phyloP scores from a whole-genome alignment of 371 early-diverging fungal genomes.

The Massospora cicadina region DNA sequence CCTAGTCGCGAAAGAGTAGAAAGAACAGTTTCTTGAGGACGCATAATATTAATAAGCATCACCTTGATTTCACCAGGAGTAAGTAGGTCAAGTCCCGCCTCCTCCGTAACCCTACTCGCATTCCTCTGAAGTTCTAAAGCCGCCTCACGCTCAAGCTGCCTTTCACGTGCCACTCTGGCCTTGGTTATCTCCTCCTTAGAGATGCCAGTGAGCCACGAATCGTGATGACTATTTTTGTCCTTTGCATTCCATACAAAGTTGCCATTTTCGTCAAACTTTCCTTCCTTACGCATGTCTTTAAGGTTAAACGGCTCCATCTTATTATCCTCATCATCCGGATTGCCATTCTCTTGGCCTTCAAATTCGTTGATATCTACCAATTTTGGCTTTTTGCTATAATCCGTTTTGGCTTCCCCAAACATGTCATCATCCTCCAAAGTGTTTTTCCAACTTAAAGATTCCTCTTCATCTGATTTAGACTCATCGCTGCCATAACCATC shows the following conservation, averaged over 20 bases:
- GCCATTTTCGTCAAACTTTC: slow-evolving; percentile 62
- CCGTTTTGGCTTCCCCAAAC: slow-evolving; percentile 22
- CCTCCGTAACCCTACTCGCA: slow-evolving; percentile 20
- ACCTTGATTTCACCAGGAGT: slow-evolving; percentile 15
- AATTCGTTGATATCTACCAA: slow-evolving; percentile 12
- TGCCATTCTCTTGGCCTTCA: slow-evolving; percentile 22
- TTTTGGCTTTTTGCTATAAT: neutral
- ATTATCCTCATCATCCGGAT: slow-evolving; percentile 17
- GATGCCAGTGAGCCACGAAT: slow-evolving; percentile 72
- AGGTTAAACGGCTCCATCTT: slow-evolving; percentile 74
- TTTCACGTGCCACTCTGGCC: slow-evolving; percentile 50
- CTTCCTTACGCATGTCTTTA: slow-evolving; percentile 73
- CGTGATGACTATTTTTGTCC: slow-evolving; percentile 72
- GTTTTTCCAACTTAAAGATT: slow-evolving; percentile 13
- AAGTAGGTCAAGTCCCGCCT: slow-evolving; percentile 29
- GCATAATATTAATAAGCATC: slow-evolving; percentile 37
- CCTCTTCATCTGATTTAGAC: slow-evolving; percentile 17
- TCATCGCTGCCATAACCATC: slow-evolving; percentile 29
- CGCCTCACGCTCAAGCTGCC: slow-evolving; percentile 27
- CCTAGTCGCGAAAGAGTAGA: slow-evolving; percentile 43
- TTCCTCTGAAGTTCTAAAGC: slow-evolving; percentile 31
- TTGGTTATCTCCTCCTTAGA: slow-evolving; percentile 50
- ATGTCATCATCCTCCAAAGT: slow-evolving; percentile 36
- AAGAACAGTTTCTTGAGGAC: slow-evolving; percentile 51
- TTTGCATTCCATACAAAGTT: slow-evolving; percentile 60